Conservation (phyloP, 1,284 basidiomycete species). For the Agroathelia rolfsii region DNA sequence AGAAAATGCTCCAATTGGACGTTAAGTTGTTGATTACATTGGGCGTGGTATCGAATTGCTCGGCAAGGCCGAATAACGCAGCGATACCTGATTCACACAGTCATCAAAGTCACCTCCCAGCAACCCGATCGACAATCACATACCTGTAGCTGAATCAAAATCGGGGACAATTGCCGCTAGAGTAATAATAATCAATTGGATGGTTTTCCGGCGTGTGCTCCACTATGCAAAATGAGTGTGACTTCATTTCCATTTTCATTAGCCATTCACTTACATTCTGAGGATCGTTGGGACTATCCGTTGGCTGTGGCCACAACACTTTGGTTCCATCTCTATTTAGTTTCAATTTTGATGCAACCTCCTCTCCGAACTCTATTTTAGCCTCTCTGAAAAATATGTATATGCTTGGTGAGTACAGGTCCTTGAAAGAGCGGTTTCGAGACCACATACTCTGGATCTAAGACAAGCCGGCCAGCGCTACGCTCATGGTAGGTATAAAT, state of each 20-base stretch:
- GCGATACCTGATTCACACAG: conserved; percentile 32
- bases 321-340: conserved; percentile 36
- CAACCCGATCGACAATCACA: conserved; percentile 3
- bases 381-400: conserved; percentile 34
- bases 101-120: neutral
- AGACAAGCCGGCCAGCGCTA: conserved; percentile 29
- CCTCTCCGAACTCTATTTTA: conserved; percentile 38
- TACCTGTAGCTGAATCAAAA: conserved; percentile 44
- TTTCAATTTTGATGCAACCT: conserved; percentile 35
- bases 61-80: conserved; percentile 38
- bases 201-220: conserved; percentile 30
- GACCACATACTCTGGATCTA: conserved; percentile 28
- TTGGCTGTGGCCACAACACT: conserved; percentile 48
- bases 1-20: conserved; percentile 50
- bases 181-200: conserved; percentile 40
- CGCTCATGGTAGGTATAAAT: conserved; percentile 26
- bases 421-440: neutral
- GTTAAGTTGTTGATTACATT: conserved; percentile 45
- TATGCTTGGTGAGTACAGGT: conserved; percentile 17
- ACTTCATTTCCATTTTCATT: neutral
- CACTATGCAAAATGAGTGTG: conserved; percentile 23
- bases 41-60: conserved; percentile 39
- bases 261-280: conserved; percentile 26
- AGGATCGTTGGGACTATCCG: conserved; percentile 37
- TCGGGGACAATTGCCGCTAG: conserved; percentile 44